Conservation (phyloP, 352 stramenopile genomes). For the Pseudoperonospora humuli region DNA sequence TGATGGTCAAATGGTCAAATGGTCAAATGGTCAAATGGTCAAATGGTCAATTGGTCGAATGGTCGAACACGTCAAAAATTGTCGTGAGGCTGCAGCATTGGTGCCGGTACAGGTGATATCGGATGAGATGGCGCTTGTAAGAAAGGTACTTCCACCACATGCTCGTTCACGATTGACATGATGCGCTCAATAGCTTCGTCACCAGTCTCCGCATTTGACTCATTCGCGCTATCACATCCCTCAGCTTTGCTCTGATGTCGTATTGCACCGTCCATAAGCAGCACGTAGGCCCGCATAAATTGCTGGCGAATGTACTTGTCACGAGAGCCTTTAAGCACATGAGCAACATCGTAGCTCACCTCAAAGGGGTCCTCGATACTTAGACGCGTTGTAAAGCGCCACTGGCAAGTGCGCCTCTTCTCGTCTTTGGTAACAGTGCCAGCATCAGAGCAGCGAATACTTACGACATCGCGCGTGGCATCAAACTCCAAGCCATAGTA, state of each 20-base stretch:
- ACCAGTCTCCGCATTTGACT: background rate
- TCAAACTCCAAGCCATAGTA: slow-evolving; percentile 75
- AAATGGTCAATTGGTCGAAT: background rate
- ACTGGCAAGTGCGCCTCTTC: slow-evolving; percentile 56
- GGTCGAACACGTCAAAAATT: slow-evolving; percentile 12
- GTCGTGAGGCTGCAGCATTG: slow-evolving; percentile 9
- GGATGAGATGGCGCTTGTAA: slow-evolving; percentile 20
- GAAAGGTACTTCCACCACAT: slow-evolving; percentile 38
- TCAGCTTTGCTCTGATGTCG: slow-evolving; percentile 13
- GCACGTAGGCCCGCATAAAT: slow-evolving; percentile 59
- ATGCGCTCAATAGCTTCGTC: slow-evolving; percentile 21
- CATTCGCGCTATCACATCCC: slow-evolving; percentile 1
- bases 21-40: background rate
- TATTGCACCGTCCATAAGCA: slow-evolving; percentile 45
- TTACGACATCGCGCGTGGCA: slow-evolving; percentile 57
- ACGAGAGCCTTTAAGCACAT: slow-evolving; percentile 89
- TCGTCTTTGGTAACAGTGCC: slow-evolving; percentile 65
- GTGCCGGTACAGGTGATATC: slow-evolving; percentile 15
- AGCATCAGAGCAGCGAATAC: slow-evolving; percentile 44
- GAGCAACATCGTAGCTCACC: slow-evolving; percentile 94
- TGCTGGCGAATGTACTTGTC: slow-evolving; percentile 85
- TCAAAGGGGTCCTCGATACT: slow-evolving; percentile 99
- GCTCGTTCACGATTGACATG: slow-evolving; percentile 33
- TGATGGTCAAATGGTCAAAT: background rate
- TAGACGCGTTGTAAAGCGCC: slow-evolving; percentile 68